A percentile compares a stretch with the other conserved stretches of the same genome.
phyloP scores from a whole-genome alignment of 345 rosid species.

The Physaria fendleri region DNA sequence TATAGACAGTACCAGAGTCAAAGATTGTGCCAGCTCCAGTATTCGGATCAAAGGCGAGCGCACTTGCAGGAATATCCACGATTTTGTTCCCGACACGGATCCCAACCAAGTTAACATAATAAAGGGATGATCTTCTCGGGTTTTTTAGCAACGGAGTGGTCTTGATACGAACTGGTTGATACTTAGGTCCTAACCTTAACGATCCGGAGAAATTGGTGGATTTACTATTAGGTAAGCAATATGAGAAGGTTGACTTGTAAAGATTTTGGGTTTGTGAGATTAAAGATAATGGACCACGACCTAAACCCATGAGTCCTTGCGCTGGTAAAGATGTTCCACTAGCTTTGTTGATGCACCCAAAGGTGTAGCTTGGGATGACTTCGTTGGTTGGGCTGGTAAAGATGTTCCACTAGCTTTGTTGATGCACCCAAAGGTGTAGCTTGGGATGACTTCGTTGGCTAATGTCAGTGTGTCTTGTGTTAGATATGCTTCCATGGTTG shows the following conservation, averaged over 20 bases:
- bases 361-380: conserved; percentile 54
- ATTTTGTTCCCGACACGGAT: conserved; percentile 66
- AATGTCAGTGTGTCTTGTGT: conserved; percentile 59
- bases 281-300: conserved; percentile 81
- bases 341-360: conserved; percentile 70
- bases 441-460: conserved; percentile 50
- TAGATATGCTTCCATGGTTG: conserved; percentile 56
- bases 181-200: conserved; percentile 66
- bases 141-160: conserved; percentile 73
- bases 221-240: conserved; percentile 82
- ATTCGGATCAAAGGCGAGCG: conserved; percentile 63
- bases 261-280: conserved; percentile 67
- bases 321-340: conserved; percentile 69
- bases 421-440: conserved; percentile 83
- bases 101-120: conserved; percentile 68
- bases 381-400: too few relatives aligned
- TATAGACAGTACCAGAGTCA: conserved; percentile 92
- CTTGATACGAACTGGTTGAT: conserved; percentile 71
- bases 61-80: conserved; percentile 61
- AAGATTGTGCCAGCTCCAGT: conserved; percentile 88
- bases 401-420: conserved; percentile 59
- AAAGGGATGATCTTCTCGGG: conserved; percentile 77
- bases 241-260: conserved; percentile 75
- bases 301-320: conserved; percentile 81
- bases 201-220: conserved; percentile 76